These are phyloP conservation scores for Leccinum barrowsii DNA, from an alignment of 768 basidiomycete species.

Conservation along the genomic window DNA sequence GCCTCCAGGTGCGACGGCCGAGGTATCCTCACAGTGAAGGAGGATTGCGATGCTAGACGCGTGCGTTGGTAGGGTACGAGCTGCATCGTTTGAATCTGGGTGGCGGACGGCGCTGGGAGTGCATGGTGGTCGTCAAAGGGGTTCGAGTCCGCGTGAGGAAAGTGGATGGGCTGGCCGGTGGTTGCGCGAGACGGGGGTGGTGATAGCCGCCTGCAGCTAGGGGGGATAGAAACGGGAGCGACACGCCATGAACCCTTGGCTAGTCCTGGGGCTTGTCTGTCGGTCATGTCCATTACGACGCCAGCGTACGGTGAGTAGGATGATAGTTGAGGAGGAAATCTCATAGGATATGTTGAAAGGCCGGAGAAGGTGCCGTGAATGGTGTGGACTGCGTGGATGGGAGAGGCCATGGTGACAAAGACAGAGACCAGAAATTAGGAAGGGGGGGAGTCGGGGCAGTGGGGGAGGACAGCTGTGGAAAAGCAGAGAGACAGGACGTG, in stretches of 20 bases:
- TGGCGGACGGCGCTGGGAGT: background rate
- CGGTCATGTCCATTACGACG: constrained; percentile 22
- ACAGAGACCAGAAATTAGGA: constrained; percentile 12
- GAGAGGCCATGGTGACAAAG: constrained; percentile 21
- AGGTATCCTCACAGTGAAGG: constrained; percentile 25
- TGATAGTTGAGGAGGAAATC: constrained; percentile 11
- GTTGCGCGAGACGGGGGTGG: constrained; percentile 13
- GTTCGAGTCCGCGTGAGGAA: constrained; percentile 18
- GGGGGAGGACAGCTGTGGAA: constrained; percentile 7
- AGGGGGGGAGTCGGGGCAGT: background rate
- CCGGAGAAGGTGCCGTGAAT: constrained; percentile 33
- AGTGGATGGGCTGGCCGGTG: constrained; percentile 15
- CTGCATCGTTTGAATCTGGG: constrained; percentile 6
- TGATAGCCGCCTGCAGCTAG: constrained; percentile 30
- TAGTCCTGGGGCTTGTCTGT: constrained; percentile 22
- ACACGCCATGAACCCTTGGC: constrained; percentile 27
- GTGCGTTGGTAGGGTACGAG: constrained; percentile 25
- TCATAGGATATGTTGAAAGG: constrained; percentile 19
- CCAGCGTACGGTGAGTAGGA: constrained; percentile 23
- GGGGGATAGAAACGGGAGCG: constrained; percentile 15
- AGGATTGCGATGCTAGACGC: constrained; percentile 29
- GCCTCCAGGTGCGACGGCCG: constrained; percentile 21
- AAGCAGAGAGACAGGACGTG: background rate
- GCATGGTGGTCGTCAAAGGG: constrained; percentile 28
- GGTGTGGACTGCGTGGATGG: constrained; percentile 29